Base-by-base conservation (phyloP, 345 rosid genomes). In the Syzygium aqueum region DNA sequence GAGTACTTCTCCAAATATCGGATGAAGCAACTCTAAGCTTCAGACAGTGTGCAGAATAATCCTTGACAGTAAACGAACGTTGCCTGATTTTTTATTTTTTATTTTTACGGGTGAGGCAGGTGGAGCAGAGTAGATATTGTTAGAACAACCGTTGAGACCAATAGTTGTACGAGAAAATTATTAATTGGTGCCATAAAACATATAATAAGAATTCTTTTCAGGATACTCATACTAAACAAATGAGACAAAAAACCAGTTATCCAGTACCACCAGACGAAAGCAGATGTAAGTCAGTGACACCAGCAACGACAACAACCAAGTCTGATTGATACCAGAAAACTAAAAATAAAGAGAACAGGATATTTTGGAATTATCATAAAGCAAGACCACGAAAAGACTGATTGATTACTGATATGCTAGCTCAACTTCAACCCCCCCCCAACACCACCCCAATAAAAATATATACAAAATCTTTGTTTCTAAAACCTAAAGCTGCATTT, bases 11-110 rank as follows among this genome's bases (percentile, higher is more conserved):
- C 97, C 97, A 97, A 51, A 97, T 89, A 86, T 88, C 77, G 53
- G 86, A 87, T 56, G 98, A 93, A 87, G 97, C 93, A 80, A 87
- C 92, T 90, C 90, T 92, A 86, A 94, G 90, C 90, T 92, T 94
- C 91, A 92, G 85, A 53, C 91, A 88, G 84, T 92, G 92, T 52
- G 84, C 84, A 86, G 84, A 85, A 86, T 93, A 95, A 86, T 96
- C 97, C 93, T 93, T 95, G 53, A 96, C 89, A 50, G 93, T 61
- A 91, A 82, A 87, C 53, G 89, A 56, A 87, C 88, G 88, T 88
- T 89, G 91, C 93, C 99, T 97, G 92, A 85, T 87, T 43, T 84
- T n/a, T 63, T 63, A 4, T 51, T 53, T 53, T 15, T 63, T 63
- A 7, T 28, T 63, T 63, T 14, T 16, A 14, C 2, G 63, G 65